Base-by-base conservation (phyloP, 805 yeast species). In the Millerozyma acaciae region DNA sequence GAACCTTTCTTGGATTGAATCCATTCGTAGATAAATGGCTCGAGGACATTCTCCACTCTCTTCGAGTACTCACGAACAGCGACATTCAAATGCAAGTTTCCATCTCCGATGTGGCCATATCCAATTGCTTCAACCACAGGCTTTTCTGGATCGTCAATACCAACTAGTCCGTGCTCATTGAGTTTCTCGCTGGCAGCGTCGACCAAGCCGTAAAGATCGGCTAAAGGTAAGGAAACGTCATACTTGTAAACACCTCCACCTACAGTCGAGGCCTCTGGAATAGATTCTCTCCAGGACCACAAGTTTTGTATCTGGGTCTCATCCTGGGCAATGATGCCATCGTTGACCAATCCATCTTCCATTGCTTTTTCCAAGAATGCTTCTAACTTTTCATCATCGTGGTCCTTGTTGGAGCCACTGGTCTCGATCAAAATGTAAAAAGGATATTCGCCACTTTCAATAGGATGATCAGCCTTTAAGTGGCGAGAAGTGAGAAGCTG, bases 41-140 rank as follows among this genome's bases (percentile, higher is more conserved):
- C 98, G 41, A 93, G 70, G 2, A 73, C 76, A 35, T 73, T 64
- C 62, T 93, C 97, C 35, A 93, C 84, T 17, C 71, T 75, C 55
- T 84, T 81, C 42, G 71, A 71, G 62, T 93, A 93, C 50, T 78
- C 74, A 58, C 96, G 76, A 12, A 88, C 95, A 26, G 94, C 82
- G 32, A 93, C 94, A 54, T 93, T 93, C 53, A 93, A 75, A 59
- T 93, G 98, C 50, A 93, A 68, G 62, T 93, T 93, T 33, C 98
- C 97, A 55, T 93, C 98, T 36, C 98, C 98, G 50, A 93, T 75
- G 53, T 93, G 98, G n/a, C 98, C 98, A 51, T 90, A 93, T 0
- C 98, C 98, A 44, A 90, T 80, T 8, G 94, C 95, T 40, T 78
- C 82, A 34, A 86, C 80, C 2, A 85, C 97, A 2, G 97, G 96